phyloP scores from a whole-genome alignment of 139 green algal species.

The Tetraselmis striata region DNA sequence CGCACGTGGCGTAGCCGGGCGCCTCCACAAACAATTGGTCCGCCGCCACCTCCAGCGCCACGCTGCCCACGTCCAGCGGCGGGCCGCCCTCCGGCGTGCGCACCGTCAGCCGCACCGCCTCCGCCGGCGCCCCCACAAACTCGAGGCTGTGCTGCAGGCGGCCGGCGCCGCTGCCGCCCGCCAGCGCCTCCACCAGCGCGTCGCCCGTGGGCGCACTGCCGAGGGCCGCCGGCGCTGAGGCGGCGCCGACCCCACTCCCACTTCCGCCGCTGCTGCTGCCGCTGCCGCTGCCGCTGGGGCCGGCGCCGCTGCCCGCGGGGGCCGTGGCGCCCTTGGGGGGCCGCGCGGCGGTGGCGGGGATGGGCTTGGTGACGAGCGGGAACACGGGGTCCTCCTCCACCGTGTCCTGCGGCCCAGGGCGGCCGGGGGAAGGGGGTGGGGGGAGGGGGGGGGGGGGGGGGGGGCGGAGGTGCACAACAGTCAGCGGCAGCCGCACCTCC shows the following conservation, averaged over 20 bases:
- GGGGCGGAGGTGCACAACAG: too few species aligned
- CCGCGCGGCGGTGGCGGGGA: not conserved
- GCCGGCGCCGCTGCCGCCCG: too few species aligned
- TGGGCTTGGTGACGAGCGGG: constrained; percentile 27
- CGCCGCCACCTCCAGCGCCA: not conserved
- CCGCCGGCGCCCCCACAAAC: constrained; percentile 26
- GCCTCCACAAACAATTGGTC: not conserved
- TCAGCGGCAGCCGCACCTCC: too few species aligned
- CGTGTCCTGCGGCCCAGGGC: constrained; percentile 18
- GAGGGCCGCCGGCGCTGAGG: too few species aligned
- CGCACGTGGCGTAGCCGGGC: not conserved
- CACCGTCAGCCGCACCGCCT: constrained; percentile 23
- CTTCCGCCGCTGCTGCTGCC: not conserved
- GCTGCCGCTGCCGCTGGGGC: not conserved
- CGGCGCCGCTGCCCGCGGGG: too few species aligned
- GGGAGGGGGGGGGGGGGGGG: too few species aligned
- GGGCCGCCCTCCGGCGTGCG: not conserved
- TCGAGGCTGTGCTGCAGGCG: constrained; percentile 13
- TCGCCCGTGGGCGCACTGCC: too few species aligned
- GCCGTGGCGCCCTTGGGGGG: not conserved
- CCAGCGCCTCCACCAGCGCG: not conserved
- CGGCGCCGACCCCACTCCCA: not conserved
- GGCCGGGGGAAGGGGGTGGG: too few species aligned
- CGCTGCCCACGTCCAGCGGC: not conserved
- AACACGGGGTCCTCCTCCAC: constrained; percentile 38